Evolutionary conservation across 352 stramenopile species (phyloP).

Genomic region (Phytophthora sojae): DNA sequence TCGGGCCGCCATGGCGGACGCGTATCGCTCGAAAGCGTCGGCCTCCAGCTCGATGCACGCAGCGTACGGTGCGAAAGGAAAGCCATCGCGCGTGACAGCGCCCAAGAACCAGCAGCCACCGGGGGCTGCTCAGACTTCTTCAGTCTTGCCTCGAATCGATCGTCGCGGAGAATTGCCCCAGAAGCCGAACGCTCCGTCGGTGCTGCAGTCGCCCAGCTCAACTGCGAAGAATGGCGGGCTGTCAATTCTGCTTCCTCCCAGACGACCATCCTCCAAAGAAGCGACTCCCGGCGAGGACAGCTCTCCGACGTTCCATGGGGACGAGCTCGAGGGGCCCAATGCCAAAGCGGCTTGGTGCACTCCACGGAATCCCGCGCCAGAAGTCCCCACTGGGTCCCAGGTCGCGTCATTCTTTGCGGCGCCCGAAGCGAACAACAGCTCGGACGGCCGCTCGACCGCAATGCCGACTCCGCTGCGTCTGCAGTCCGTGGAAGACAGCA

Average conservation of each 20-base stretch:
- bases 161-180: constrained; percentile 17
- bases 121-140: constrained; percentile 22
- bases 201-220: constrained; percentile 8
- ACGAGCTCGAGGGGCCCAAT: constrained; percentile 32
- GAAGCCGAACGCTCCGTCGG: constrained; percentile 4
- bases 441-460: neutral
- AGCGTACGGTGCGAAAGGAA: constrained; percentile 30
- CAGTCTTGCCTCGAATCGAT: constrained; percentile 52
- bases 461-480: constrained; percentile 47
- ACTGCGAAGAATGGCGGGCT: constrained; percentile 21
- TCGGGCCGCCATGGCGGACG: constrained; percentile 39
- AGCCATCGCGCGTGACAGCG: constrained; percentile 11
- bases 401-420: constrained; percentile 51
- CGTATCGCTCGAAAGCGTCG: constrained; percentile 31
- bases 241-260: constrained; percentile 25
- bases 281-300: constrained; percentile 22
- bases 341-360: constrained; percentile 69
- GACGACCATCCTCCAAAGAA: constrained; percentile 22
- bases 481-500: constrained; percentile 52
- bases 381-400: constrained; percentile 29
- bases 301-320: constrained; percentile 44
- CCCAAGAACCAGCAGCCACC: constrained; percentile 41
- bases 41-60: constrained; percentile 30
- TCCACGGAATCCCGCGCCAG: constrained; percentile 42
- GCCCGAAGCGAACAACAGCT: constrained; percentile 8